Evolutionary conservation across 2,329 filamentous ascomycete species (phyloP).

Genomic region (Lecanicillium sp.): DNA sequence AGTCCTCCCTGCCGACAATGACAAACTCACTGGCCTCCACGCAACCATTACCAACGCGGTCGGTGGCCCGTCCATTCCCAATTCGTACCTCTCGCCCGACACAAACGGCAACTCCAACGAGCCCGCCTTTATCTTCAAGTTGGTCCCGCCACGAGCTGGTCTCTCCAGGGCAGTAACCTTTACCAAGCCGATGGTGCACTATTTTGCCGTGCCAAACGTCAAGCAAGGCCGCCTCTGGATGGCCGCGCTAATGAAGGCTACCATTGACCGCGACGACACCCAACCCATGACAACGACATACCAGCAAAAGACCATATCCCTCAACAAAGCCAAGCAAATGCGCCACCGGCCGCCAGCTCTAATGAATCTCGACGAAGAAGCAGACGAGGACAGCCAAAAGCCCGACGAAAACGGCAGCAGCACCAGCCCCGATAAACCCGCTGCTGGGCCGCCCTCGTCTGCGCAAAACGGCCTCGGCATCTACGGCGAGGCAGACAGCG

Average conservation of each 20-base stretch:
- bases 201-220: conserved; percentile 90
- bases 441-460: too few species aligned
- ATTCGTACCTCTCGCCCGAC: conserved; percentile 48
- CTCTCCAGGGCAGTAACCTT: conserved; percentile 90
- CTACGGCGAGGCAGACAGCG: conserved; percentile 33
- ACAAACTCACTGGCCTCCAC: conserved; percentile 82
- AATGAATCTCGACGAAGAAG: conserved; percentile 55
- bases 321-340: conserved; percentile 80
- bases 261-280: conserved; percentile 83
- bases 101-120: conserved; percentile 34
- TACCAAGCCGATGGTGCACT: conserved; percentile 94
- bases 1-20: conserved; percentile 88
- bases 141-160: conserved; percentile 81
- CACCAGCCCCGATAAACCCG: too few species aligned
- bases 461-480: conserved; percentile 32
- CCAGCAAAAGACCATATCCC: conserved; percentile 91
- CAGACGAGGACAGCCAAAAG: conserved; percentile 20
- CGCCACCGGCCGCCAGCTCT: conserved; percentile 83
- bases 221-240: conserved; percentile 91
- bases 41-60: conserved; percentile 87
- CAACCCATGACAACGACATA: conserved; percentile 82
- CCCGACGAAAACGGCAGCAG: conserved; percentile 10
- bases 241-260: conserved; percentile 97
- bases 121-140: conserved; percentile 94
- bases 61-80: conserved; percentile 26